These are phyloP conservation scores for Graphilbum fragrans DNA, from an alignment of 2,329 filamentous ascomycete genomes.

Conservation along the genomic window DNA sequence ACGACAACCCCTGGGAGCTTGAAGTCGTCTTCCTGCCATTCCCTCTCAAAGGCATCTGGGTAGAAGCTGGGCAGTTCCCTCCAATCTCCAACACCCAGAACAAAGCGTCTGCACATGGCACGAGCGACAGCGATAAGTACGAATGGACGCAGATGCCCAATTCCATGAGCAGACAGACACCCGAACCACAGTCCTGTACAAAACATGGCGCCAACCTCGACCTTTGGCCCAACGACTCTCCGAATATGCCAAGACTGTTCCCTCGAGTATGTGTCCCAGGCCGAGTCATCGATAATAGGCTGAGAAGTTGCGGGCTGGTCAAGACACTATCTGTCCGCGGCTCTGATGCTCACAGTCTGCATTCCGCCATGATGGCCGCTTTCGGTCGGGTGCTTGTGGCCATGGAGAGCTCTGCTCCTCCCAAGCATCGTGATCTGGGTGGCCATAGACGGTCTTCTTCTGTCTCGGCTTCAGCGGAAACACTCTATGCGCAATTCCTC, in stretches of 20 bases:
- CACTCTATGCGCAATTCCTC: conserved; percentile 31
- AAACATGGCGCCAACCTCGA: no score
- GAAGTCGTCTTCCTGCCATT: conserved; percentile 70
- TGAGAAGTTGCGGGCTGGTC: conserved; percentile 63
- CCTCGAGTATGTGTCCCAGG: conserved; percentile 55
- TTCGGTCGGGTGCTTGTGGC: conserved; percentile 46
- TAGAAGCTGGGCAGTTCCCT: no score
- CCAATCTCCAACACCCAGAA: no score
- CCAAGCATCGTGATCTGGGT: no score
- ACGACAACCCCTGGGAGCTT: conserved; percentile 55
- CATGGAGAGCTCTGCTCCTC: no score
- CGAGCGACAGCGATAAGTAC: conserved; percentile 20
- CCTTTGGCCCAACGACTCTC: conserved; percentile 33
- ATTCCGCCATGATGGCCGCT: conserved; percentile 46
- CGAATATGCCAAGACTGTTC: conserved; percentile 48
- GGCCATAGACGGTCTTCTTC: no score
- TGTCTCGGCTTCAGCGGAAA: conserved; percentile 11
- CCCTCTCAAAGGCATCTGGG: conserved; percentile 43
- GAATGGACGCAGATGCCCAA: conserved; percentile 44
- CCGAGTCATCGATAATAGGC: conserved; percentile 53
- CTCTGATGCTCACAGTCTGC: conserved; percentile 55
- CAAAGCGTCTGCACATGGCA: neutral
- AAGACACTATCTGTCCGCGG: conserved; percentile 49
- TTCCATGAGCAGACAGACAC: conserved; percentile 28
- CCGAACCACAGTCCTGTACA: conserved; percentile 36